These are phyloP conservation scores for Gossypium anomalum DNA, from an alignment of 345 rosid species.

Conservation along the genomic window DNA sequence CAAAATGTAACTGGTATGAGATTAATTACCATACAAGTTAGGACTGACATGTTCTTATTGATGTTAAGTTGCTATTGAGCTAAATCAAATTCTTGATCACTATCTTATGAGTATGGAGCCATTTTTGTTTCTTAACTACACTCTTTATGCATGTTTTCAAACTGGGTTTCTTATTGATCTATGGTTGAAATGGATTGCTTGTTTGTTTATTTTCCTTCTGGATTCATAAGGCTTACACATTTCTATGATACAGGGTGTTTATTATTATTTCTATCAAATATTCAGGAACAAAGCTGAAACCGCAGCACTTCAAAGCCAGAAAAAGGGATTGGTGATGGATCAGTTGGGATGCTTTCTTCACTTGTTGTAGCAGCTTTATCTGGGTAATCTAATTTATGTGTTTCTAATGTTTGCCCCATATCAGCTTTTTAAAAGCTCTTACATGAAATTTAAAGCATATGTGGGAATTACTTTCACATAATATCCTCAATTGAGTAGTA, in stretches of 20 bases:
- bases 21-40: background rate
- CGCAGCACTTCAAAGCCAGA: slow-evolving; percentile 49
- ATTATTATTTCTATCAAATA: slow-evolving; percentile 99
- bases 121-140: background rate
- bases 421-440: background rate
- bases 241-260: slow-evolving; percentile 90
- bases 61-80: background rate
- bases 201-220: slow-evolving; percentile 18
- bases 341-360: slow-evolving; percentile 92
- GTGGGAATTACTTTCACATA: background rate
- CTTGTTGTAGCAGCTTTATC: slow-evolving; percentile 91
- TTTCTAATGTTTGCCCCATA: background rate
- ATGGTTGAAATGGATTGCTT: background rate
- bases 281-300: slow-evolving; percentile 88
- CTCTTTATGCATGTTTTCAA: background rate
- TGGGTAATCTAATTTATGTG: slow-evolving; percentile 46
- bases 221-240: slow-evolving; percentile 28
- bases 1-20: background rate
- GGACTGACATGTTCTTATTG: background rate
- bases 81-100: background rate
- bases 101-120: background rate
- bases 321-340: slow-evolving; percentile 84
- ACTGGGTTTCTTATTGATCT: background rate
- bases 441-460: background rate
- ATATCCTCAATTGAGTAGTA: background rate